Base-by-base conservation (phyloP, 257 asterid species). In the Voacanga thouarsii region DNA sequence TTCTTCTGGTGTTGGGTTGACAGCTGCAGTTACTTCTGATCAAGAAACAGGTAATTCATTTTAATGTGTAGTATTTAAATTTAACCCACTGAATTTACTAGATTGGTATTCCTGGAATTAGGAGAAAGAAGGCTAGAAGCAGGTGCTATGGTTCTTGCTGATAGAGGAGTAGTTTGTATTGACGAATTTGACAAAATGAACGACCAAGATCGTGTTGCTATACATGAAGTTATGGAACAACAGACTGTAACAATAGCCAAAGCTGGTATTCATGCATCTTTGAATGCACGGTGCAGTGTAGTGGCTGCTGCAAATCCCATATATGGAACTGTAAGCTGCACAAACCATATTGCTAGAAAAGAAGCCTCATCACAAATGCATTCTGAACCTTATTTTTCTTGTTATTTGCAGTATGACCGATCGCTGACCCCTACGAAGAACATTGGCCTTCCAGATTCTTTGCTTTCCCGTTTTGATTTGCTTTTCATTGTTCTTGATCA, bases 301-400 rank as follows among this genome's bases (percentile, higher is more conserved):
- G 98, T 93, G 70, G 99, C 99, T 59, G 98, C 99, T 85, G 99
- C 99, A 81, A 95, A 95, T 85, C 99, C 99, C 76, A 95, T 95
- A 65, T 95, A 95, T 80, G 99, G 98, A 88, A 93, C 99, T 72
- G 99, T 93, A 86, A 90, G 99, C 81, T 71, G 60, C 75, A 80
- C 47, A 45, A 80, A 77, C n/a, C 61, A 39, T 73, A 61, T 56
- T 50, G 56, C 76, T 23, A 47, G 61, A 66, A 50, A 41, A 12
- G 41, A 69, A 28, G 6, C 30, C 41, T 50, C 55, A 49, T 71
- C 30, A 3, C 33, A 68, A 5, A 69, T 71, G 28, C 75, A 47
- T 26, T 33, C 47, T 51, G 47, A 78, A 67, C 83, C 57, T n/a
- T 63, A 4, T 6, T 79, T 19, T 79, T 69, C 56, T 71, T 26